Base-by-base conservation (phyloP, 352 stramenopile species). In the Phytophthora pistaciae region DNA sequence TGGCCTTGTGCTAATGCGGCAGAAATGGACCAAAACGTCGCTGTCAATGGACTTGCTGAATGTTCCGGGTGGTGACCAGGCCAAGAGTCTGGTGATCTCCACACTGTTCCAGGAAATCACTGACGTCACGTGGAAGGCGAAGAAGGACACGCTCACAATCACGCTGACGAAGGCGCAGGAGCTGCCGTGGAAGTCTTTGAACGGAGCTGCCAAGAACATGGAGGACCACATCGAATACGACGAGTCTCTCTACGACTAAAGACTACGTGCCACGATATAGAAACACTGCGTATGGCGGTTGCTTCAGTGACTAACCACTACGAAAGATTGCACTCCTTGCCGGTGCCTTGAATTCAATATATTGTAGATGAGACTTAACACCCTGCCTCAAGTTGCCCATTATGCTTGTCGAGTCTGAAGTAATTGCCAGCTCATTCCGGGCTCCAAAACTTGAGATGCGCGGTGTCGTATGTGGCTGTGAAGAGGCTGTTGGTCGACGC, bases 191-290 rank as follows among this genome's bases (percentile, higher is more conserved):
- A 91, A 65, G 46, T 96, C 90, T 42, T 82, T 96, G 25, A 96
- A 96, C 53, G 87, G 82, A 59, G 90, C 90, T 1, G 85, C 87
- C 16, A 95, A 91, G 72, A 90, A 91, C 46, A 75, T 96, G 66
- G 87, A 94, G 60, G 81, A 92, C 18, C 88, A 96, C 77, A 93
- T 96, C 52, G 78, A 94, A 61, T 96, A 96, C 75, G 88, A 96
- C 57, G 80, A 91, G 21, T 91, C 85, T 61, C 64, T 96, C 31
- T 96, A 87, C 61, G 88, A 94, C 29, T 94, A 81, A 79, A 44
- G 58, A 44, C 36, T 53, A 33, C 31, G 29, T 56, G 52, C 44
- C 16, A 20, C 44, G 14, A 20, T 52, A 25, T 52, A 52, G 46
- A n/a, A 16, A 46, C 40, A 46, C 13, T 13, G 16, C 40, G 13